Conservation (phyloP, 148 eudicot genomes). For the Chenopodium suecicum region DNA sequence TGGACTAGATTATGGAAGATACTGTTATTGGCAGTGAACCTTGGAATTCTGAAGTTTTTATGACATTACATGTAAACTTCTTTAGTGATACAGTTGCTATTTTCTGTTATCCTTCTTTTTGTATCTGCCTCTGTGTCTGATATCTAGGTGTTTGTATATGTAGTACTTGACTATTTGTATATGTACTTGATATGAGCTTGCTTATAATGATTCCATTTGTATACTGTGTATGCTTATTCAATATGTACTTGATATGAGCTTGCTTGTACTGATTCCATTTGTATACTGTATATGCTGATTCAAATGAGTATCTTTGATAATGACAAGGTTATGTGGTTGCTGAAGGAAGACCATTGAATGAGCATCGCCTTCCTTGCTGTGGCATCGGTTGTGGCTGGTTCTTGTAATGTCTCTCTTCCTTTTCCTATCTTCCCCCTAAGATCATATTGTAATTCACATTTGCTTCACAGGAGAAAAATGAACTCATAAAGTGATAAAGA, state of each 20-base stretch:
- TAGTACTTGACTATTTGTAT: not conserved
- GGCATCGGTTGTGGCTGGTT: constrained; percentile 90
- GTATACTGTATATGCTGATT: constrained; percentile 3
- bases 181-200: not conserved
- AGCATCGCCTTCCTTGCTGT: constrained; percentile 77
- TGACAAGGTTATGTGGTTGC: constrained; percentile 66
- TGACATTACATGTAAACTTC: not conserved
- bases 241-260: not conserved
- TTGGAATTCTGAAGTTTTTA: not conserved
- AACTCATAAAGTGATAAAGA: not conserved
- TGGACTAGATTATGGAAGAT: no score
- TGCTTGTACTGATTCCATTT: not conserved
- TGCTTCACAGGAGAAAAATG: not conserved
- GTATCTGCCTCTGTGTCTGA: constrained; percentile 1
- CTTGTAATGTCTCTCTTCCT: constrained; percentile 50
- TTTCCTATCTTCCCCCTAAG: not conserved
- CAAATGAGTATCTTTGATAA: not conserved
- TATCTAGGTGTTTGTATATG: not conserved
- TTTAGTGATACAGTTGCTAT: not conserved
- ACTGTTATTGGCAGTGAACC: not conserved
- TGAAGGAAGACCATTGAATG: constrained; percentile 74
- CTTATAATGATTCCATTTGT: not conserved
- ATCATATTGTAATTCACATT: not conserved
- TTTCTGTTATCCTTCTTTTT: not conserved
- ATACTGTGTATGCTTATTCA: constrained; percentile 3